Evolutionary conservation across 1,284 basidiomycete genomes (phyloP).

Genomic region (Pseudozyma thailandica): DNA sequence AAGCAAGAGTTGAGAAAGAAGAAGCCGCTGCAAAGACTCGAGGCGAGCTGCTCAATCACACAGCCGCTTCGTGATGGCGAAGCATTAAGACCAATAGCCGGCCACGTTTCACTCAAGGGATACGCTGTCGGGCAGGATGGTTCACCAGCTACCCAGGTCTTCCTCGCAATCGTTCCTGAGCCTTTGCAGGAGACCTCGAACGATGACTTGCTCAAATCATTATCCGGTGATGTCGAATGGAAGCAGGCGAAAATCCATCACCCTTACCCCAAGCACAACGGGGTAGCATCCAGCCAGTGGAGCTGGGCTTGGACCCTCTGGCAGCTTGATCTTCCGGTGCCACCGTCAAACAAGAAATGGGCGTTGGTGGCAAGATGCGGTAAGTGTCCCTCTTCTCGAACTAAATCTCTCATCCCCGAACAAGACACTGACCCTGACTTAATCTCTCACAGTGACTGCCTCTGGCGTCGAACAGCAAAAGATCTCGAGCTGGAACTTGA

Average conservation of each 20-base stretch:
- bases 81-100: background rate
- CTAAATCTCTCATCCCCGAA: too few relatives aligned
- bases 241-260: conserved; percentile 16
- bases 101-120: conserved; percentile 19
- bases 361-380: conserved; percentile 38
- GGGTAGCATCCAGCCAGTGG: conserved; percentile 9
- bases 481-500: conserved; percentile 48
- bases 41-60: conserved; percentile 38
- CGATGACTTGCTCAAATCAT: conserved; percentile 22
- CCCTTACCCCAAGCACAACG: background rate
- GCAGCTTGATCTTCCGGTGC: conserved; percentile 21
- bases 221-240: conserved; percentile 23
- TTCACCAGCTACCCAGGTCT: conserved; percentile 20
- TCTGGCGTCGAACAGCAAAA: conserved; percentile 43
- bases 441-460: conserved; percentile 37
- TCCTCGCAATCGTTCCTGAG: conserved; percentile 19
- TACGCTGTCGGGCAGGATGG: conserved; percentile 53
- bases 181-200: background rate
- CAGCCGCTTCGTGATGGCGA: conserved; percentile 17
- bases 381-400: too few relatives aligned
- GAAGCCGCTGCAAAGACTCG: conserved; percentile 38
- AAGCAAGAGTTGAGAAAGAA: conserved; percentile 10
- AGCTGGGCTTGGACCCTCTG: conserved; percentile 56
- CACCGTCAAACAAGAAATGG: background rate
- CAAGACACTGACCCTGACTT: too few relatives aligned